Evolutionary conservation across 2,329 filamentous ascomycete species (phyloP).

Genomic region (Talaromyces sp.): DNA sequence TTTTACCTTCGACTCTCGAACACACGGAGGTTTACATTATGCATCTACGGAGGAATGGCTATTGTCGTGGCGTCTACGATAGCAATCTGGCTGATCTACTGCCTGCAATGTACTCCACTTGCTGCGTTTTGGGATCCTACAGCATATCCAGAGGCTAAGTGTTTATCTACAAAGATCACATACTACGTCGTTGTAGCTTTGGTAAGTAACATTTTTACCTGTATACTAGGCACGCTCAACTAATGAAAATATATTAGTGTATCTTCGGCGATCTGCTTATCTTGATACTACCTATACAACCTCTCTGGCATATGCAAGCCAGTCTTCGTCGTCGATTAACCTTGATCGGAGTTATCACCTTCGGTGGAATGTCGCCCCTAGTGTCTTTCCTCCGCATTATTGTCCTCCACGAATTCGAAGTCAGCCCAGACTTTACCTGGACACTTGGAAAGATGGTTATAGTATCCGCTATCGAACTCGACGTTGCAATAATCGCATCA

Average conservation of each 20-base stretch:
- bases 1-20: slow-evolving; percentile 8
- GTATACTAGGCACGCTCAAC: background rate
- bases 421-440: slow-evolving; percentile 8
- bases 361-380: background rate
- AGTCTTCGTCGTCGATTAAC: background rate
- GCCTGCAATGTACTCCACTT: background rate
- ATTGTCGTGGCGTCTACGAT: background rate
- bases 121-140: background rate
- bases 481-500: slow-evolving; percentile 8
- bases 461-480: slow-evolving; percentile 6
- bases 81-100: background rate
- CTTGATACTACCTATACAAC: background rate
- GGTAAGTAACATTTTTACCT: background rate
- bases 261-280: background rate
- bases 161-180: background rate
- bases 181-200: slow-evolving; percentile 5
- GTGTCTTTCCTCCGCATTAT: slow-evolving; percentile 7
- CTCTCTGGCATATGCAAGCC: background rate
- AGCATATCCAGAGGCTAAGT: slow-evolving; percentile 1
- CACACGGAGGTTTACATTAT: background rate
- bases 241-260: background rate
- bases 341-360: background rate
- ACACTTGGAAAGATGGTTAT: slow-evolving; percentile 5
- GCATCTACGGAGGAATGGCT: background rate
- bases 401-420: background rate